Percentiles rank a stretch among this genome's conserved stretches.
Evolutionary conservation across 75 land plant species (phyloP).

Genomic region (Isoetes taiwanensis): DNA sequence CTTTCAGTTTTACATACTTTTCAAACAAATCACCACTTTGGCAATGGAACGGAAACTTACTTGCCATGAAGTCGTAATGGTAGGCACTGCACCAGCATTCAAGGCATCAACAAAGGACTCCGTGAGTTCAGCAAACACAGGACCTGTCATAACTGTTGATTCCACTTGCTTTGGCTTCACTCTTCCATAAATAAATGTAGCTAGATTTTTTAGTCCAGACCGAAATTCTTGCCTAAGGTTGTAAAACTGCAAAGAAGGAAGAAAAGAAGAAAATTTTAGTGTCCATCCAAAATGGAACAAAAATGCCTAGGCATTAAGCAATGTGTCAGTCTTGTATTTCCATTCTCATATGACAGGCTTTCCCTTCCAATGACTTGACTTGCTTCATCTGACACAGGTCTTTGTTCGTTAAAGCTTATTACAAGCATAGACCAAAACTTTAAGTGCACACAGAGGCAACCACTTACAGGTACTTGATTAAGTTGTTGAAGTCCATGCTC

Average conservation of each 20-base stretch:
- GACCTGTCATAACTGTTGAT: conserved; percentile 28
- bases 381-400: background rate
- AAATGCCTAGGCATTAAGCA: background rate
- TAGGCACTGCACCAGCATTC: conserved; percentile 30
- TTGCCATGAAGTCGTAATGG: conserved; percentile 35
- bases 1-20: background rate
- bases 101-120: conserved; percentile 31
- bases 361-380: no score
- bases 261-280: no score
- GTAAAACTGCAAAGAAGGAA: conserved; percentile 16
- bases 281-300: background rate
- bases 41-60: background rate
- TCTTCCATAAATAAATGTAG: conserved; percentile 21
- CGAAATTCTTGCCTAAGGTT: conserved; percentile 25
- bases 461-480: conserved; percentile 20
- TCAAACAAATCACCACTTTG: background rate
- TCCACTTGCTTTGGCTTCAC: conserved; percentile 28
- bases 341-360: background rate
- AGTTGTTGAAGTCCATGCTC: conserved; percentile 26
- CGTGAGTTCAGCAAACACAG: conserved; percentile 27
- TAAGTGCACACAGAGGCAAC: background rate
- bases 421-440: background rate
- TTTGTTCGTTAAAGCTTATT: background rate
- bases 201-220: conserved; percentile 16
- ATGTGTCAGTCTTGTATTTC: background rate